These are phyloP conservation scores for Beauveria pseudobassiana DNA, from an alignment of 2,329 filamentous ascomycete species.

Conservation along the genomic window DNA sequence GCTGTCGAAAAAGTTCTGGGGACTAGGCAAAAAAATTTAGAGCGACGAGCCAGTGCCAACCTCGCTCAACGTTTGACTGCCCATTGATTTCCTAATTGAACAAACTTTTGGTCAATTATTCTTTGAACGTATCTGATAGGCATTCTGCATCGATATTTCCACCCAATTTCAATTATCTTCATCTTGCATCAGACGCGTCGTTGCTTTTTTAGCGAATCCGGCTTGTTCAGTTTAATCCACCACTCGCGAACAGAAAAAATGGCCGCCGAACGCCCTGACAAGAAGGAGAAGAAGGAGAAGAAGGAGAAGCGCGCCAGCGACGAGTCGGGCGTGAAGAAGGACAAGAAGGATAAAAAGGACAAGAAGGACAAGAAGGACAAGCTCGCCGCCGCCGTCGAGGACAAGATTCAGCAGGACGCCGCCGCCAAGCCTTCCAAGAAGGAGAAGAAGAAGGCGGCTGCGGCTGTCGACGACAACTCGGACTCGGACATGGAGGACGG, in stretches of 20 bases:
- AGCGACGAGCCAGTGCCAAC: background rate
- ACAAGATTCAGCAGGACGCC: slow-evolving; percentile 52
- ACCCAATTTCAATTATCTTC: background rate
- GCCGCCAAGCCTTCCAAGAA: slow-evolving; percentile 22
- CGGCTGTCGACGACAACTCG: slow-evolving; percentile 32
- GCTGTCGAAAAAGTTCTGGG: slow-evolving; percentile 10
- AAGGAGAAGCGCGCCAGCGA: slow-evolving; percentile 53
- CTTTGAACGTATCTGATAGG: background rate
- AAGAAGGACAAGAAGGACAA: slow-evolving; percentile 71
- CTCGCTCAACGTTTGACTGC: background rate
- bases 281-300: slow-evolving; percentile 53
- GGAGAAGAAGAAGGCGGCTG: slow-evolving; percentile 28
- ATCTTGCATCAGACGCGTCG: background rate
- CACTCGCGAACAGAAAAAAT: slow-evolving; percentile 21
- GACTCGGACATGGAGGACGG: slow-evolving; percentile 38
- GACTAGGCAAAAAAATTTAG: slow-evolving; percentile 6
- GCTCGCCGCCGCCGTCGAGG: slow-evolving; percentile 54
- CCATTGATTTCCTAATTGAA: background rate
- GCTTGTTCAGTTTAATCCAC: too few relatives aligned
- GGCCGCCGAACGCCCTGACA: slow-evolving; percentile 41
- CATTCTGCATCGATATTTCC: background rate
- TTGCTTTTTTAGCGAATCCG: slow-evolving; percentile 12
- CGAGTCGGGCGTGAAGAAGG: slow-evolving; percentile 45
- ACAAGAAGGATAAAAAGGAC: slow-evolving; percentile 58
- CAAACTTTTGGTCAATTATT: background rate